A percentile compares a stretch with the other conserved stretches of the same genome.
Conservation (phyloP, 768 basidiomycete genomes). For the Phylloporus sp. region DNA sequence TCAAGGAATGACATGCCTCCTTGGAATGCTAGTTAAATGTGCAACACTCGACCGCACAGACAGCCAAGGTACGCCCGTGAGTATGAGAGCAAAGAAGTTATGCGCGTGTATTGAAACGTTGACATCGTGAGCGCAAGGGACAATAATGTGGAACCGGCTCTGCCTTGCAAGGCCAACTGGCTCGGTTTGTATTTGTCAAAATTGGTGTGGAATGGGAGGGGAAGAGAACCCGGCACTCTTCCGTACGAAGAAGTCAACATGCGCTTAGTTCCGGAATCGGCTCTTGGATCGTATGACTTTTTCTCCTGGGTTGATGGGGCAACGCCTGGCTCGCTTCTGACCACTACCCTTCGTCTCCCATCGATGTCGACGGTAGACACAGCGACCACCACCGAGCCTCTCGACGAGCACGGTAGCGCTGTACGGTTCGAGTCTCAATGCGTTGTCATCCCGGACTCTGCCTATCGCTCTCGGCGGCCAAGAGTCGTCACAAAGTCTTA, state of each 20-base stretch:
- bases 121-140: background rate
- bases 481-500: constrained; percentile 62
- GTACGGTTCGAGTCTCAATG: constrained; percentile 76
- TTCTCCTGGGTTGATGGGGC: background rate
- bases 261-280: background rate
- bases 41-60: no score
- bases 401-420: constrained; percentile 24
- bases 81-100: background rate
- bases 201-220: no score
- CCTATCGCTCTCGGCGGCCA: constrained; percentile 40
- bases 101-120: background rate
- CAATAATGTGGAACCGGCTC: background rate
- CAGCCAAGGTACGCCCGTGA: no score
- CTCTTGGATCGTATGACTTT: constrained; percentile 19
- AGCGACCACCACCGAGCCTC: constrained; percentile 2
- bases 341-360: background rate
- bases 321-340: background rate
- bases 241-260: no score
- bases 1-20: background rate
- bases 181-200: no score
- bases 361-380: constrained; percentile 13
- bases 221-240: no score
- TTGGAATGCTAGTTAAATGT: background rate
- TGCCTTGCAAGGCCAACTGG: no score
- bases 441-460: constrained; percentile 64